Percentiles rank a stretch among this genome's conserved stretches.
Evolutionary conservation across 2,329 filamentous ascomycete genomes (phyloP).

Genomic region (Hirsutella thompsonii): DNA sequence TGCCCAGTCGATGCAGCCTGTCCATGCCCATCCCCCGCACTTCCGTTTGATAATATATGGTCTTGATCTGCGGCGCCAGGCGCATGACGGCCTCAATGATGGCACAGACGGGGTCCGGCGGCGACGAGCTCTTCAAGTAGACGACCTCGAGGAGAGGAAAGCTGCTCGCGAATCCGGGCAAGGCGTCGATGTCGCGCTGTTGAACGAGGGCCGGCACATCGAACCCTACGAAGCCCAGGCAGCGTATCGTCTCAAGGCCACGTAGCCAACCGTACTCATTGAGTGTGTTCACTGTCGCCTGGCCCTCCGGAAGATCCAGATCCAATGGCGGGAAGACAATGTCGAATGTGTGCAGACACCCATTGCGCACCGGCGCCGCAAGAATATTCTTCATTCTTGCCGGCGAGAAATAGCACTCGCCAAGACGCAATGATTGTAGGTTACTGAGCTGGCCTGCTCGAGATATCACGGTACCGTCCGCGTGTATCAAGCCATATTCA

Average conservation of each 20-base stretch:
- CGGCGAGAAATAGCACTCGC: constrained; percentile 12
- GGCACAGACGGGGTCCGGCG: too few relatives aligned
- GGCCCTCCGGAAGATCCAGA: constrained; percentile 11
- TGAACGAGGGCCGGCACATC: too few relatives aligned
- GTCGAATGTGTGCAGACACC: constrained; percentile 20
- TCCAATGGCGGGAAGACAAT: constrained; percentile 19
- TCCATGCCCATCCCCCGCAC: too few relatives aligned
- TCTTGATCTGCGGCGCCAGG: too few relatives aligned
- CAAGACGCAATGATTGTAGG: constrained; percentile 16
- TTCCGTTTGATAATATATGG: too few relatives aligned
- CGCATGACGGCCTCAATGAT: too few relatives aligned
- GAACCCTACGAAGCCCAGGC: too few relatives aligned
- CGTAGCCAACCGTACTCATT: constrained; percentile 20
- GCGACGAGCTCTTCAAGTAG: too few relatives aligned
- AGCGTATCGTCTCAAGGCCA: constrained; percentile 18
- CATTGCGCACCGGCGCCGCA: constrained; percentile 10
- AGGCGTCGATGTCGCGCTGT: too few relatives aligned
- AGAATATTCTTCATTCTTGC: constrained; percentile 12
- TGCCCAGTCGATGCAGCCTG: too few relatives aligned
- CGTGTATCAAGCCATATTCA: not conserved
- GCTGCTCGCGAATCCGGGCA: too few relatives aligned
- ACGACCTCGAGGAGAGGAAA: too few relatives aligned
- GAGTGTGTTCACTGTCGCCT: constrained; percentile 16
- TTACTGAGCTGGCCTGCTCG: constrained; percentile 9
- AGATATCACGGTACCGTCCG: not conserved